Evolutionary conservation across 2,329 filamentous ascomycete species (phyloP).

Genomic region (Colletotrichum spinosum): DNA sequence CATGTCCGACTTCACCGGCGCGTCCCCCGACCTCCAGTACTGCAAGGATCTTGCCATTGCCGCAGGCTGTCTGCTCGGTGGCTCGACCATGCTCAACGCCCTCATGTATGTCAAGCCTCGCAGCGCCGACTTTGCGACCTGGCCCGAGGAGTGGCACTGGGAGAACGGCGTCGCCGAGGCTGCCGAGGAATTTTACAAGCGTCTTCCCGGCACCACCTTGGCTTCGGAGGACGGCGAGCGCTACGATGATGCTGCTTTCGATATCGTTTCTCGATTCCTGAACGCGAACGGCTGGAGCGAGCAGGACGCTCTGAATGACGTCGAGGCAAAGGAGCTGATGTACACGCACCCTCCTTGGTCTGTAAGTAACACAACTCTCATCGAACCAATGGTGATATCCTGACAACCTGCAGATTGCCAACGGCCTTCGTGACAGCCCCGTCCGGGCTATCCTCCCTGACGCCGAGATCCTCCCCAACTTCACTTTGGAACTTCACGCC

Average conservation of each 20-base stretch:
- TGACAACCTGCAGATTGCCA: slow-evolving; percentile 23
- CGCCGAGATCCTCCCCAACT: slow-evolving; percentile 50
- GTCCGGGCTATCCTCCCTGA: slow-evolving; percentile 52
- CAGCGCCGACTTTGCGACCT: slow-evolving; percentile 29
- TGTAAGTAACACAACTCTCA: not conserved
- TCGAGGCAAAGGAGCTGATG: slow-evolving; percentile 37
- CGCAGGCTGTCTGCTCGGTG: slow-evolving; percentile 48
- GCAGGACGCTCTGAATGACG: slow-evolving; percentile 33
- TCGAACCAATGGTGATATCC: not conserved
- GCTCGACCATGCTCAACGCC: slow-evolving; percentile 44
- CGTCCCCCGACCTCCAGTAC: slow-evolving; percentile 31
- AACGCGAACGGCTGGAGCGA: slow-evolving; percentile 37
- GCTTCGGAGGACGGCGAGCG: slow-evolving; percentile 36
- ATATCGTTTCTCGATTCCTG: slow-evolving; percentile 37
- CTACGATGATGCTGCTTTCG: slow-evolving; percentile 38
- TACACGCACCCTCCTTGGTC: slow-evolving; percentile 39
- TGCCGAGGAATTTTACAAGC: slow-evolving; percentile 38
- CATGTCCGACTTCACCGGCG: slow-evolving; percentile 32
- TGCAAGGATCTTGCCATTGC: slow-evolving; percentile 44
- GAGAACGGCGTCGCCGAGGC: slow-evolving; percentile 36
- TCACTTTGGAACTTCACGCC: slow-evolving; percentile 43
- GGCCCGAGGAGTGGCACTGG: slow-evolving; percentile 40
- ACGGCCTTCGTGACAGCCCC: slow-evolving; percentile 38
- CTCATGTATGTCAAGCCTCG: slow-evolving; percentile 42
- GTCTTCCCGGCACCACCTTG: slow-evolving; percentile 36